Evolutionary conservation across 208 protist species (phyloP), one percentile per base, ranked within the genome.

Genomic region (Leishmania tropica): DNA sequence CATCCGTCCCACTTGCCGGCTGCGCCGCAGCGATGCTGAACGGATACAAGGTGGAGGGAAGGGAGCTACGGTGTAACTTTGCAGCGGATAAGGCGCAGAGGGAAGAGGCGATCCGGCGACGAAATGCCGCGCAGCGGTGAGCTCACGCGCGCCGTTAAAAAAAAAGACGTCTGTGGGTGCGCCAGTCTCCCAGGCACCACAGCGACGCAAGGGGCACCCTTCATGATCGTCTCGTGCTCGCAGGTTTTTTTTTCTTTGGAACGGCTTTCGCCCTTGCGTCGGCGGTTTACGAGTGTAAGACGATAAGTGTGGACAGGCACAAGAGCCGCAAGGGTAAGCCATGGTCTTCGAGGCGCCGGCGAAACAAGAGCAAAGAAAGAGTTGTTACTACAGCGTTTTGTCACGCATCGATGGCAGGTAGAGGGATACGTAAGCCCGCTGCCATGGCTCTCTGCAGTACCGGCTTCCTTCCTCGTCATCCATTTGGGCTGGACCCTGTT

Each of bases 41-140:
- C 75, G 85, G 91, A 37, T 85, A 90, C 60, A 79, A 65, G 62
- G 75, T 97, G 68, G 85, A 91, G 24, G 87, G 88, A 8, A 47
- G 54, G 10, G 71, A 71, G 31, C 83, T 97, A 62, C 90, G 95
- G n/a, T 96, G 93, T 75, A 97, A 97, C 80, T 96, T 96, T 79
- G 90, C 95, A 8, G 78, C 93, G 0, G 93, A 97, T 79, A 96
- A 96, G 84, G 77, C 79, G 21, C 90, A 97, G 87, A 90, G 95
- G 2, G 84, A 88, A 7, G 90, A 92, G 65, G 95, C 95, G 2
- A 97, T 97, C 35, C 77, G 77, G 7, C 73, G 81, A 31, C 78
- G 85, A 51, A 77, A 76, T 28, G 31, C 45, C 28, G 40, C 28
- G 28, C 70, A 54, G 37, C 42, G 45, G 10, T 74, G 70, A 74